Percentiles rank a stretch among this genome's conserved stretches.
Conservation (phyloP, 2,329 filamentous ascomycete species). For the Colletotrichum navitas region DNA sequence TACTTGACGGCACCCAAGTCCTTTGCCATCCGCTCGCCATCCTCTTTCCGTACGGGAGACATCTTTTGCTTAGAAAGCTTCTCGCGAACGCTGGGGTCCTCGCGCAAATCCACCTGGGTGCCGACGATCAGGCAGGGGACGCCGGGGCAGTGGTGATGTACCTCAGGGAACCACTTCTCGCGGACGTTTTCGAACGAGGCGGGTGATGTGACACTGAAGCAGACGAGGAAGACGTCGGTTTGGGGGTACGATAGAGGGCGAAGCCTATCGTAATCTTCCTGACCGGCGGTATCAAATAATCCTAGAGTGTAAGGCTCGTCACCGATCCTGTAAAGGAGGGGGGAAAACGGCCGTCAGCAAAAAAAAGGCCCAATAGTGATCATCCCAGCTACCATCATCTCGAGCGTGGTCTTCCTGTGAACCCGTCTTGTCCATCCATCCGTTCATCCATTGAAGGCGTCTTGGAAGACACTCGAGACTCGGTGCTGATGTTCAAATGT, state of each 20-base stretch:
- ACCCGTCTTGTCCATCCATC: slow-evolving; percentile 9
- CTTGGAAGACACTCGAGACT: neutral
- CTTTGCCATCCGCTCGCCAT: slow-evolving; percentile 96
- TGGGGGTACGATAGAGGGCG: slow-evolving; percentile 97
- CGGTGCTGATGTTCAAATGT: slow-evolving; percentile 14
- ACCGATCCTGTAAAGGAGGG: slow-evolving; percentile 79
- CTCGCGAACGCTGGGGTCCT: slow-evolving; percentile 87
- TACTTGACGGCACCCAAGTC: slow-evolving; percentile 98
- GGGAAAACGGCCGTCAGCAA: slow-evolving; percentile 22
- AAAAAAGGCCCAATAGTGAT: slow-evolving; percentile 9
- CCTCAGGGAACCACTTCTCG: slow-evolving; percentile 99
- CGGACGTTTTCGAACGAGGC: slow-evolving; percentile 99
- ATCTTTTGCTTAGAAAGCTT: slow-evolving; percentile 98
- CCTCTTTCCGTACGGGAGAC: slow-evolving; percentile 90
- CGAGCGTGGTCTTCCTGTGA: neutral
- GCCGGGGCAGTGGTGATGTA: slow-evolving; percentile 97
- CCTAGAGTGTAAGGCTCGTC: slow-evolving; percentile 98
- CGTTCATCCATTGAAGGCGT: slow-evolving; percentile 1
- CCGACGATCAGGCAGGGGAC: slow-evolving; percentile 98
- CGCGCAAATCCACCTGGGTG: slow-evolving; percentile 95
- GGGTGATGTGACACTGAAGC: slow-evolving; percentile 97
- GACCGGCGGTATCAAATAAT: slow-evolving; percentile 97
- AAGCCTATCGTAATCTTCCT: slow-evolving; percentile 99
- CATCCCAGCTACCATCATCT: slow-evolving; percentile 2
- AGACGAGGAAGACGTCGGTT: slow-evolving; percentile 98